Base-by-base conservation (phyloP, 179 eudicot genomes). In the Patellifolia procumbens region DNA sequence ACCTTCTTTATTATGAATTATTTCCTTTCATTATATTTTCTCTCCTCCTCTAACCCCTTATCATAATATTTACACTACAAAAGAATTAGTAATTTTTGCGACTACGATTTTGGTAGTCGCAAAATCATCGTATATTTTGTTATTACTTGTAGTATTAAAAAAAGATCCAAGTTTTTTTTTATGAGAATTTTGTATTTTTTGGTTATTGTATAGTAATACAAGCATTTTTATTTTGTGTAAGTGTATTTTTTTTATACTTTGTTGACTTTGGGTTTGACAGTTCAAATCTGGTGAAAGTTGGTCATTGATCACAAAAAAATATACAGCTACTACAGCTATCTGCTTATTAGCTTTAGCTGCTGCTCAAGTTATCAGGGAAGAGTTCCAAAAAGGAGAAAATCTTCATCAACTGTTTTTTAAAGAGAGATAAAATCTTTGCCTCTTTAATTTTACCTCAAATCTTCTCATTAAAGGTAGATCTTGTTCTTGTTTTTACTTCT, bases 391-490 rank as follows among this genome's bases (percentile, higher is more conserved):
- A n/a, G 39, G 28, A 46, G 26, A 73, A 68, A 53, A 81, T 71
- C 60, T 51, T 65, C 39, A 9, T 74, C 78, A 81, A 81, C 84
- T 66, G 79, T 78, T 78, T 81, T 69, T 70, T 29, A 77, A 81
- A 81, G 84, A 37, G 28, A 68, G 31, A 69, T 72, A 59, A 81
- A 46, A 81, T 78, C 68, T 81, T 81, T 78, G 53, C 79, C 66
- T 9, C 73, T 51, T 42, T 17, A 26, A 17, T 24, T 42, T 51
- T 35, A 49, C 62, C 20, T 53, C 32, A 53, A n/a, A 34, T 29
- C 56, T 55, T 39, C 24, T 72, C 19, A 32, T 63, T n/a, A 29
- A 45, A 24, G 70, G 70, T 78, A 78, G 51, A 46, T 78, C 53
- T 37, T 63, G 42, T n/a, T 62, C 35, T 51, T 32, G 2, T 4